These are phyloP conservation scores for Tetraselmis striata DNA, from an alignment of 139 green algal genomes.

Conservation along the genomic window DNA sequence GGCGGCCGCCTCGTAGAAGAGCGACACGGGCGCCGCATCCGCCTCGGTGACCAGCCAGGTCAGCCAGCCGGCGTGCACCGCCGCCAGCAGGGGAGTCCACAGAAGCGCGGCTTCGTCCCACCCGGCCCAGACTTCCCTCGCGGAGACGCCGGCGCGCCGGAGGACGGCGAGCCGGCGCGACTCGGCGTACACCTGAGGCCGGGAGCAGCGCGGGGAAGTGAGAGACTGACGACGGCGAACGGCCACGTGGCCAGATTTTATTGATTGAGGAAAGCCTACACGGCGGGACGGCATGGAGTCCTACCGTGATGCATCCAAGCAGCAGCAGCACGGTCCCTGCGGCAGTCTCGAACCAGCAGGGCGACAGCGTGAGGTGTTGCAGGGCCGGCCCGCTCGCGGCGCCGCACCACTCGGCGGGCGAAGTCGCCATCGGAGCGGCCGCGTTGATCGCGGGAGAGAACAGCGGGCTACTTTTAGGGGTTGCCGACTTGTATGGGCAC, in stretches of 20 bases:
- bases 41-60: neutral
- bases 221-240: constrained; percentile 2
- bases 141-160: neutral
- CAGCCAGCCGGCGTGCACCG: neutral
- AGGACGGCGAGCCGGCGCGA: neutral
- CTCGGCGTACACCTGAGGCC: neutral
- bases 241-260: no score
- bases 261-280: constrained; percentile 2
- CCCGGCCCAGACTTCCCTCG: neutral
- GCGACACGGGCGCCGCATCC: neutral
- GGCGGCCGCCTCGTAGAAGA: neutral
- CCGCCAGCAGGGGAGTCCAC: neutral
- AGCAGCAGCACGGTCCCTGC: constrained; percentile 4
- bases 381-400: neutral
- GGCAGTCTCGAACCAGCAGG: constrained; percentile 6
- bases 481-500: no score
- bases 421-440: neutral
- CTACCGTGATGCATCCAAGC: neutral
- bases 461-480: no score
- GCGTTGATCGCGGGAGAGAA: neutral
- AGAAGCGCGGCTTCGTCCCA: neutral
- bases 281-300: neutral
- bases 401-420: neutral
- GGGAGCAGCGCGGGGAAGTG: constrained; percentile 5
- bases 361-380: constrained; percentile 4